Evolutionary conservation across 139 green algal genomes (phyloP).

Genomic region (Chlamydomonas eustigma): DNA sequence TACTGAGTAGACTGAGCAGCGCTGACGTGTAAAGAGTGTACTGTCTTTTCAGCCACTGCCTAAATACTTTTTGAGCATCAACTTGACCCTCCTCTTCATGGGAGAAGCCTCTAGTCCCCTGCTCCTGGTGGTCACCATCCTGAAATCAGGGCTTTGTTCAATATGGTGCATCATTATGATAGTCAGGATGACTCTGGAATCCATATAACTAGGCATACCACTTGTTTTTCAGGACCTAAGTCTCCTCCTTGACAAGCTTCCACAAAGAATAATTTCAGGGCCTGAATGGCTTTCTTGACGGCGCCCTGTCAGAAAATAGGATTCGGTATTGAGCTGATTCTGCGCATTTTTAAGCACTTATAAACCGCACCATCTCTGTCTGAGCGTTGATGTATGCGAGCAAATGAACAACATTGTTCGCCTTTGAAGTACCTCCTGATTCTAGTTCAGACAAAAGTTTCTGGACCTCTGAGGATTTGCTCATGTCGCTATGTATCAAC

Average conservation of each 20-base stretch:
- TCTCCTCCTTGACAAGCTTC: slow-evolving; percentile 27
- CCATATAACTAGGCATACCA: too few species aligned
- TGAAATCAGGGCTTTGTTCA: too few species aligned
- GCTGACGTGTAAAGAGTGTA: slow-evolving; percentile 29
- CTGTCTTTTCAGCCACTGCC: slow-evolving; percentile 44
- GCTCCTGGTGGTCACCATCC: too few species aligned
- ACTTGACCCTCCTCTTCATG: background rate
- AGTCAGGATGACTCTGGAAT: too few species aligned
- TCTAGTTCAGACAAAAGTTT: background rate
- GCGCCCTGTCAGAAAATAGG: background rate
- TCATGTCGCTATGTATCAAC: too few species aligned
- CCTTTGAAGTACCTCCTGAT: background rate
- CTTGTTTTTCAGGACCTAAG: slow-evolving; percentile 23
- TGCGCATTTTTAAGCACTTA: background rate
- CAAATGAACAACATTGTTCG: slow-evolving; percentile 7
- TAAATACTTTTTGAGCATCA: slow-evolving; percentile 21
- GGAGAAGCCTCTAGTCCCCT: too few species aligned
- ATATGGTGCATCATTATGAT: too few species aligned
- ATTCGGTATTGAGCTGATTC: background rate
- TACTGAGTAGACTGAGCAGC: slow-evolving; percentile 28
- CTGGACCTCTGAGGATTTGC: too few species aligned
- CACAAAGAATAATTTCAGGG: slow-evolving; percentile 56
- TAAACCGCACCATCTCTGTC: background rate
- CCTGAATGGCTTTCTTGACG: slow-evolving; percentile 42
- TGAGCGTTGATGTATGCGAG: background rate